Conservation (phyloP, 345 rosid genomes). For the Schrenkiella parvula region DNA sequence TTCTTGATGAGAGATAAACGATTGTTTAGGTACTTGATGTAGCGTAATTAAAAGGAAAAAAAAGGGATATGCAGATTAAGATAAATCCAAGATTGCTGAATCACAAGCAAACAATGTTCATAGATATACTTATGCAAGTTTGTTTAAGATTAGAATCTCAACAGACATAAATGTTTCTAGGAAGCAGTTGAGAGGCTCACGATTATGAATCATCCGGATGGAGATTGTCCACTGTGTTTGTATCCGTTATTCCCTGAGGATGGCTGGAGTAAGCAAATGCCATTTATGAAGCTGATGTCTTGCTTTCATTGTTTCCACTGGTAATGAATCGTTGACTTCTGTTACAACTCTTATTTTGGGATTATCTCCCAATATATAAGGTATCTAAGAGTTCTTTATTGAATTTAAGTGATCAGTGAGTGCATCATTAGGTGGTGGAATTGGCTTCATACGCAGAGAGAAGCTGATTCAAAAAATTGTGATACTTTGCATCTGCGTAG, state of each 20-base stretch:
- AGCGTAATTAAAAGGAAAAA: not conserved
- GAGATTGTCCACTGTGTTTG: constrained; percentile 81
- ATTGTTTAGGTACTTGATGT: not conserved
- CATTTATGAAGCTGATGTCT: constrained; percentile 98
- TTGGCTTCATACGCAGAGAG: constrained; percentile 62
- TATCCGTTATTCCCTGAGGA: constrained; percentile 61
- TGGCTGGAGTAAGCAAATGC: constrained; percentile 37
- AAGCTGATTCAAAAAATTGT: constrained; percentile 30
- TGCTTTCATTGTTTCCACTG: constrained; percentile 95
- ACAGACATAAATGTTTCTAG: constrained; percentile 37
- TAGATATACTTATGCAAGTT: not conserved
- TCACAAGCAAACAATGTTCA: not conserved
- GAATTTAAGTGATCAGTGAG: constrained; percentile 46
- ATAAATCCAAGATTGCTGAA: not conserved
- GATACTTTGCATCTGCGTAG: constrained; percentile 18
- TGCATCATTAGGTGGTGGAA: constrained; percentile 93
- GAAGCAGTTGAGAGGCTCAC: constrained; percentile 86
- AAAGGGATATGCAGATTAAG: not conserved
- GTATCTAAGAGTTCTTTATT: constrained; percentile 12
- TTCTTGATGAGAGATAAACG: not conserved
- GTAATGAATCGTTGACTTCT: constrained; percentile 32
- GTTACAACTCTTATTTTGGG: not conserved
- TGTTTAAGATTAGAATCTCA: not conserved
- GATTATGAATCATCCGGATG: constrained; percentile 84
- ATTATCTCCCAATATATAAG: constrained; percentile 2